These are phyloP conservation scores for Claviceps sorghi DNA, from an alignment of 2,329 filamentous ascomycete species.

Conservation along the genomic window DNA sequence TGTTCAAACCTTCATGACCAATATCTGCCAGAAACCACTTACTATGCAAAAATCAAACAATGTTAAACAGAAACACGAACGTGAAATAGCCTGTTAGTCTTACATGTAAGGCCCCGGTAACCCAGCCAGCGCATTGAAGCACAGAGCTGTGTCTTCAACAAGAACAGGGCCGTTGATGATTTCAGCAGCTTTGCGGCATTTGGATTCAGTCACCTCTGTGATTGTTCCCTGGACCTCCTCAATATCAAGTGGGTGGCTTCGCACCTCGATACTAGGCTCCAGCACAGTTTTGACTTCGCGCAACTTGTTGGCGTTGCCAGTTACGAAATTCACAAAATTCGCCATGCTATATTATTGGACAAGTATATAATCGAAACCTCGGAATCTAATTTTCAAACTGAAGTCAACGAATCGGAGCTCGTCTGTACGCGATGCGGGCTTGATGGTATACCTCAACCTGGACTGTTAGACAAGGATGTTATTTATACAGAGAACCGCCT, in stretches of 20 bases:
- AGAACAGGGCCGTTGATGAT: constrained; percentile 73
- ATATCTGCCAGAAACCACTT: constrained; percentile 87
- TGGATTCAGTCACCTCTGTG: constrained; percentile 80
- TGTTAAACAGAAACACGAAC: constrained; percentile 9
- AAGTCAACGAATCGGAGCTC: background rate
- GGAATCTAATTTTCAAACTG: background rate
- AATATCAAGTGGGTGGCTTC: constrained; percentile 63
- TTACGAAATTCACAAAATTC: constrained; percentile 71
- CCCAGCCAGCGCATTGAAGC: constrained; percentile 81
- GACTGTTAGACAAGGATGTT: background rate
- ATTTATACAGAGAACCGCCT: too few species aligned
- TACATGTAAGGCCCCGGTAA: constrained; percentile 94
- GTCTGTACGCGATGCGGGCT: background rate
- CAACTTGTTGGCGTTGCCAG: constrained; percentile 89
- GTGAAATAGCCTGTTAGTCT: constrained; percentile 12
- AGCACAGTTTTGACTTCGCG: constrained; percentile 80
- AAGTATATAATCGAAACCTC: too few species aligned
- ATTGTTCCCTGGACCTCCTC: constrained; percentile 84
- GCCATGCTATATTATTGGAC: constrained; percentile 20
- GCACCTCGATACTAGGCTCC: constrained; percentile 55
- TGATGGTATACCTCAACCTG: background rate
- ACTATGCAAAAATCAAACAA: constrained; percentile 28
- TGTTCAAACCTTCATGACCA: constrained; percentile 76
- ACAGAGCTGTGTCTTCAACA: constrained; percentile 89
- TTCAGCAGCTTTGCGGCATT: constrained; percentile 70